Conservation (phyloP, 2,329 filamentous ascomycete species). For the Paramyrothecium roridum region DNA sequence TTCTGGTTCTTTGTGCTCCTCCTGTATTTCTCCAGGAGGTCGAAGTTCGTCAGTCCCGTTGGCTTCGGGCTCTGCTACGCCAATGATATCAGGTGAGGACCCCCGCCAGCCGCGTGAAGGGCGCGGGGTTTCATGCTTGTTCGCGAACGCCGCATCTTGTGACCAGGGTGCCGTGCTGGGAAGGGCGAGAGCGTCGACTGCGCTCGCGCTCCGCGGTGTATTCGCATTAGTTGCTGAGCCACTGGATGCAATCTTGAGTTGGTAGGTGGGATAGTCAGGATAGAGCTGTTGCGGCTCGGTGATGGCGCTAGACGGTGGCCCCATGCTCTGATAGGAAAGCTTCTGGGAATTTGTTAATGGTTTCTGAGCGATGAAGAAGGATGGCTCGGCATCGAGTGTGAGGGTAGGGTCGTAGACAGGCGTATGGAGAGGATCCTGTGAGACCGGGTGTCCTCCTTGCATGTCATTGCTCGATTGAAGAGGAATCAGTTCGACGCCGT, state of each 20-base stretch:
- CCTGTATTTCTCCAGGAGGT: neutral
- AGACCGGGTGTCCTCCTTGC: neutral
- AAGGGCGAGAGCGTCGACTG: neutral
- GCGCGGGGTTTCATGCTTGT: neutral
- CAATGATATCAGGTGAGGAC: neutral
- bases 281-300: constrained; percentile 4
- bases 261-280: constrained; percentile 10
- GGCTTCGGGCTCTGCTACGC: neutral
- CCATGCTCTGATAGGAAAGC: constrained; percentile 27
- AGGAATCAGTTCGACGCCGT: constrained; percentile 19
- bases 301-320: constrained; percentile 12
- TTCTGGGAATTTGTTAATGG: constrained; percentile 33
- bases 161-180: neutral
- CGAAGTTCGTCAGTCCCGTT: neutral
- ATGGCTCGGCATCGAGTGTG: constrained; percentile 19
- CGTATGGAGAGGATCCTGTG: neutral
- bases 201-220: constrained; percentile 22
- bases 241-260: constrained; percentile 22
- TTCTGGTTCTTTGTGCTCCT: neutral
- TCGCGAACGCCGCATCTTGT: neutral
- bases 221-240: constrained; percentile 32
- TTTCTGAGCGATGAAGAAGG: constrained; percentile 29
- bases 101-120: neutral
- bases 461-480: constrained; percentile 17
- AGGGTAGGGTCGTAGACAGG: constrained; percentile 2